Evolutionary conservation across 108 stramenopile genomes (phyloP).

Genomic region (Licmophora abbreviata): DNA sequence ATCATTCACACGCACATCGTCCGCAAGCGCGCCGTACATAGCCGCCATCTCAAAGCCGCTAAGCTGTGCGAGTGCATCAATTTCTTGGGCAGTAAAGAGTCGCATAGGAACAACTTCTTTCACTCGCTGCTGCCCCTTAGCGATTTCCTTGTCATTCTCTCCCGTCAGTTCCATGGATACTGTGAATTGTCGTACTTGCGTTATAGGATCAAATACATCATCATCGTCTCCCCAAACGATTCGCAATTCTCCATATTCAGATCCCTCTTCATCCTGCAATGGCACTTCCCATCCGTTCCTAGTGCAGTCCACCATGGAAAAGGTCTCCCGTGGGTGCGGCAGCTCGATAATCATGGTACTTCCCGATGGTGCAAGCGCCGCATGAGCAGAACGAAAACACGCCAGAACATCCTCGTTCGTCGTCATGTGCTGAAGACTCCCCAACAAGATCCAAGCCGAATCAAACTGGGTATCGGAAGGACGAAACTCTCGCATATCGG

Average conservation of each 20-base stretch:
- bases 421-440: slow-evolving; percentile 71
- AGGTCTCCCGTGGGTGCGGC: slow-evolving; percentile 79
- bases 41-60: slow-evolving; percentile 57
- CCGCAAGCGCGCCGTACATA: slow-evolving; percentile 62
- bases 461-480: slow-evolving; percentile 22
- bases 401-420: slow-evolving; percentile 63
- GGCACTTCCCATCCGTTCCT: slow-evolving; percentile 73
- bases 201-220: slow-evolving; percentile 74
- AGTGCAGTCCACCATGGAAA: slow-evolving; percentile 73
- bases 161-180: slow-evolving; percentile 53
- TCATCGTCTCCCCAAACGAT: slow-evolving; percentile 81
- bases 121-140: slow-evolving; percentile 24
- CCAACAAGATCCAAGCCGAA: slow-evolving; percentile 73
- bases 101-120: slow-evolving; percentile 71
- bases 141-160: slow-evolving; percentile 18
- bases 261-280: slow-evolving; percentile 36
- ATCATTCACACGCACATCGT: slow-evolving; percentile 59
- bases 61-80: slow-evolving; percentile 51
- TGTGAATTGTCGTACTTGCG: slow-evolving; percentile 66
- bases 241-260: slow-evolving; percentile 59
- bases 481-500: slow-evolving; percentile 58
- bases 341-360: slow-evolving; percentile 69
- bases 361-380: slow-evolving; percentile 22
- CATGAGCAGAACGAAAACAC: slow-evolving; percentile 40
- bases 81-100: slow-evolving; percentile 79